phyloP scores from a whole-genome alignment of 75 land plant genomes.

The Cupressus sempervirens region DNA sequence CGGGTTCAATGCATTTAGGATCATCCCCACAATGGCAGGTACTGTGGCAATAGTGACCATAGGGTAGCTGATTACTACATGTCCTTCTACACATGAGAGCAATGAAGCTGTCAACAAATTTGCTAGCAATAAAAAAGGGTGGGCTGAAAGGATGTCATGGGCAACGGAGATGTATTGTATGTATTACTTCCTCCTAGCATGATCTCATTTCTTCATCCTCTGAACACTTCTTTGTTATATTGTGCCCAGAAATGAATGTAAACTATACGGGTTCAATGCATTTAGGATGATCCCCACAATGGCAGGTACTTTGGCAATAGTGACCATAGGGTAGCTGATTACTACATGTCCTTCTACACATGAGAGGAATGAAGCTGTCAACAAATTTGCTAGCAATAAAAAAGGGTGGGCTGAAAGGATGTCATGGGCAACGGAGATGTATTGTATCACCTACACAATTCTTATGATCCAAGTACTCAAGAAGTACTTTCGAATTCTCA shows the following conservation, averaged over 20 bases:
- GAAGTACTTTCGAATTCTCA: conserved; percentile 11
- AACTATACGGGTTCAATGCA: conserved; percentile 14
- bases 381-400: conserved; percentile 5
- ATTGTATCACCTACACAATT: conserved; percentile 15
- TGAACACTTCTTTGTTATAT: neutral
- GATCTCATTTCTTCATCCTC: neutral
- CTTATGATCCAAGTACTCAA: neutral
- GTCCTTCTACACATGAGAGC: conserved; percentile 8
- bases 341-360: conserved; percentile 9
- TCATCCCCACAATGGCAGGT: conserved; percentile 23
- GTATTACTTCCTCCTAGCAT: neutral
- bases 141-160: conserved; percentile 15
- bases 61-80: conserved; percentile 9
- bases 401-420: conserved; percentile 9
- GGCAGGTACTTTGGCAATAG: conserved; percentile 17
- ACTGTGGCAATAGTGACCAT: conserved; percentile 14
- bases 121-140: conserved; percentile 10
- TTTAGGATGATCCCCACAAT: conserved; percentile 12
- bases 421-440: conserved; percentile 16
- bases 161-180: neutral
- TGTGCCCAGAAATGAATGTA: conserved; percentile 13
- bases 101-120: conserved; percentile 1
- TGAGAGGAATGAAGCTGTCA: conserved; percentile 6
- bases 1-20: conserved; percentile 11
- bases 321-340: conserved; percentile 15